Evolutionary conservation across 345 rosid genomes (phyloP), one percentile per base, ranked within the genome.

Genomic region (Boechera divaricarpa): DNA sequence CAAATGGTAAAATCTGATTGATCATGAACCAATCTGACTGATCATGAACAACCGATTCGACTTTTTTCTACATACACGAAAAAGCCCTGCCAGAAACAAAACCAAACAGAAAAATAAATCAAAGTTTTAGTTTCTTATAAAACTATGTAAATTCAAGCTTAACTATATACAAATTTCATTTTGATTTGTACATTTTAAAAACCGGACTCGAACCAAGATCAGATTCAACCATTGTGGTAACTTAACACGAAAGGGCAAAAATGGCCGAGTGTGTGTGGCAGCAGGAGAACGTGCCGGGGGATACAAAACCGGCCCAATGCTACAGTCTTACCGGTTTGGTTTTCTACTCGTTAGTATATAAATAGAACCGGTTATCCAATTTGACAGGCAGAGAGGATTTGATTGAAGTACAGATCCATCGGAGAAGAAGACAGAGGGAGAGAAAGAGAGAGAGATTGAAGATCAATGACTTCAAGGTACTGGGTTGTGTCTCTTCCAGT

Each of bases 401-500:
- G 74, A 72, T 65, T 41, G 32, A 73, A 78, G 54, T 38, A 55
- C 48, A 79, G 76, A 79, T 73, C 79, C 68, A 74, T 69, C 54
- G 68, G 78, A 60, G 65, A 61, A 73, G 77, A 72, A 72, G 77
- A 56, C 5, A 52, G 26, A 39, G 39, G 26, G 38, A 7, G 42
- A 41, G 57, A 41, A 49, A 78, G 57, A 39, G 55, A 33, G 12
- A 31, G 67, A 72, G 65, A 73, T 53, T 36, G 54, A 61, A 18
- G 42, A 71, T 33, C 69, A 74, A 96, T 96, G 99, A 92, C 99
- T 72, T 86, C 81, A 12, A 84, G 99, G 76, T 93, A 96, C 83
- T 96, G 97, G 98, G 79, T 81, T 67, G 97, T 87, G 33, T 96
- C 99, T 82, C 93, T 93, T 52, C 89, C 98, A 55, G 95, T 89